phyloP scores from a whole-genome alignment of 176 grass and related monocot genomes.

The Cenchrus americanus region DNA sequence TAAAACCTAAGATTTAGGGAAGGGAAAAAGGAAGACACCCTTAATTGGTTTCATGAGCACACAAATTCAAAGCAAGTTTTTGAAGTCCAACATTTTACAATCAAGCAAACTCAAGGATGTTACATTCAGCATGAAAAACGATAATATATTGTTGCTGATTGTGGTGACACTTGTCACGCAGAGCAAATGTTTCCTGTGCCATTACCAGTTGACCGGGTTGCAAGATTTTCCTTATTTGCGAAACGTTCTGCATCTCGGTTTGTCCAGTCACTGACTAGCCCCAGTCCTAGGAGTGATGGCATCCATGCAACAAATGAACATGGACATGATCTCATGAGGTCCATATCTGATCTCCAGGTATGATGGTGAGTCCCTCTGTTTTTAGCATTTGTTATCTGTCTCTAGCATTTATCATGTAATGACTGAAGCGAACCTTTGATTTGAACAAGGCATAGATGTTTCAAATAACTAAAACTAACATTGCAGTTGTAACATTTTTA shows the following conservation, averaged over 20 bases:
- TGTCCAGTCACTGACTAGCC: slow-evolving; percentile 12
- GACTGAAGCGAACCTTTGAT: background rate
- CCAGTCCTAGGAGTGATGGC: slow-evolving; percentile 18
- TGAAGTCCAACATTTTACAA: too few species aligned
- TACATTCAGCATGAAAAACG: background rate
- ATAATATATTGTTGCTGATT: background rate
- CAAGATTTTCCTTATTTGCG: slow-evolving; percentile 11
- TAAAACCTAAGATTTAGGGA: too few species aligned
- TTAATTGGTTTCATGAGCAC: too few species aligned
- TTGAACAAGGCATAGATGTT: slow-evolving; percentile 12
- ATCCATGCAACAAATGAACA: too few species aligned
- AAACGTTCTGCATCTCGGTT: slow-evolving; percentile 26
- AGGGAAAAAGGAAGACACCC: too few species aligned
- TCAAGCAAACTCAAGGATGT: too few species aligned
- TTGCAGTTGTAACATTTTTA: background rate
- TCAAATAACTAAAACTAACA: background rate
- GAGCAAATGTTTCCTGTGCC: slow-evolving; percentile 20
- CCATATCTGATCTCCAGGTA: slow-evolving; percentile 89
- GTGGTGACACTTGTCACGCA: slow-evolving; percentile 27
- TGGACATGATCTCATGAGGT: slow-evolving; percentile 43
- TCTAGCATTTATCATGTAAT: slow-evolving; percentile 5
- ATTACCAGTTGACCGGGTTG: slow-evolving; percentile 9
- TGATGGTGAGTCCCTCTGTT: slow-evolving; percentile 83
- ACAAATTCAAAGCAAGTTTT: too few species aligned
- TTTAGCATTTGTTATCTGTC: slow-evolving; percentile 30